Percentiles rank a stretch among this genome's conserved stretches.
Conservation (phyloP, 192 early-diverging fungal species). For the Coemansia sp. region DNA sequence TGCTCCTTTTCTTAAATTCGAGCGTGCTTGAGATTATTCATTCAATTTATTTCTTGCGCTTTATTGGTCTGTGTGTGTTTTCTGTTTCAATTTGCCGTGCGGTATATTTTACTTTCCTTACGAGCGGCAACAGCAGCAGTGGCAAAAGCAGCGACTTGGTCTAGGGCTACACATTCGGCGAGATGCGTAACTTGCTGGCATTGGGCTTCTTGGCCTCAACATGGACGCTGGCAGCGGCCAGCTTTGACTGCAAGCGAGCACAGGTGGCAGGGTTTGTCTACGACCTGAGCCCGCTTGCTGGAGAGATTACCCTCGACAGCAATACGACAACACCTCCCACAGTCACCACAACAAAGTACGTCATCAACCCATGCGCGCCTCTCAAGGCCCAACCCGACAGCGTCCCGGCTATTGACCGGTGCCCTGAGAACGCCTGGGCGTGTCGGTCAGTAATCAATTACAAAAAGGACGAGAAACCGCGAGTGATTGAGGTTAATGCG, state of each 20-base stretch:
- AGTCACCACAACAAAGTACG: conserved; percentile 24
- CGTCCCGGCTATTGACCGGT: conserved; percentile 38
- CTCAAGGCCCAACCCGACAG: conserved; percentile 21
- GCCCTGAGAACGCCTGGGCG: conserved; percentile 34
- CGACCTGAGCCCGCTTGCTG: conserved; percentile 34
- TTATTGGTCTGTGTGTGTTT: too few species aligned
- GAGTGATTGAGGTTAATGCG: conserved; percentile 30
- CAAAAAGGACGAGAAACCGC: conserved; percentile 29
- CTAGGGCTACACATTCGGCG: too few species aligned
- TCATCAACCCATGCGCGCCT: conserved; percentile 44
- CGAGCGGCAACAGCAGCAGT: too few species aligned
- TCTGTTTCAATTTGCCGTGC: too few species aligned
- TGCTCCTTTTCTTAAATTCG: too few species aligned
- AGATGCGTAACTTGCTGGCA: conserved; percentile 4
- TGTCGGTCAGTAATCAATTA: conserved; percentile 44
- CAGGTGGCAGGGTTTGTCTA: conserved; percentile 34
- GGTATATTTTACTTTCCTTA: too few species aligned
- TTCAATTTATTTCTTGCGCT: too few species aligned
- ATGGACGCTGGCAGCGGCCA: background rate
- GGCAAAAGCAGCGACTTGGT: too few species aligned
- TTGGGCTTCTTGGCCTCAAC: conserved; percentile 5
- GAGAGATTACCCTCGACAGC: conserved; percentile 20
- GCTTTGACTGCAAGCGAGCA: conserved; percentile 45
- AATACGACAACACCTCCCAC: conserved; percentile 46
- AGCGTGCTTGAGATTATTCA: too few species aligned